These are phyloP conservation scores for Sphaceloma murrayae DNA, from an alignment of 2,329 filamentous ascomycete species.

Conservation along the genomic window DNA sequence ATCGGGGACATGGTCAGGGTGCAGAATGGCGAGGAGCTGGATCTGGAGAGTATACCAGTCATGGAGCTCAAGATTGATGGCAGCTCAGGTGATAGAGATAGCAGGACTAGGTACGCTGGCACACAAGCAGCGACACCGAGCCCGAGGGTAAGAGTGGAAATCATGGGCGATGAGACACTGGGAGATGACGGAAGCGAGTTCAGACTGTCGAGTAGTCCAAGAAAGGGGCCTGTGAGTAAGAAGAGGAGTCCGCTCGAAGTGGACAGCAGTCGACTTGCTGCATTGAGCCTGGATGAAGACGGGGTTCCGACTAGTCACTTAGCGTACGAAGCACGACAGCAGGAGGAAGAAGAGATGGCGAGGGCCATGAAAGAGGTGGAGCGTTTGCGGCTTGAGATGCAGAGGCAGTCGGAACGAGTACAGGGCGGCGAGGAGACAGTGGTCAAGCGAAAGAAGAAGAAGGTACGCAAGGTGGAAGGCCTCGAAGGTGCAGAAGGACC, in stretches of 20 bases:
- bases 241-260: constrained; percentile 70
- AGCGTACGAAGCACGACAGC: constrained; percentile 57
- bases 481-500: constrained; percentile 6
- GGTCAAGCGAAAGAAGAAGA: constrained; percentile 19
- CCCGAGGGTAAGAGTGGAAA: constrained; percentile 34
- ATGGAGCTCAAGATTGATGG: constrained; percentile 74
- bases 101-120: constrained; percentile 3
- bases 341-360: constrained; percentile 80
- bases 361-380: constrained; percentile 85
- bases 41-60: constrained; percentile 91
- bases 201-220: constrained; percentile 8
- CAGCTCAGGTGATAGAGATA: constrained; percentile 17
- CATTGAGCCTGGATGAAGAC: constrained; percentile 57
- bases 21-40: constrained; percentile 67
- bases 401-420: constrained; percentile 65
- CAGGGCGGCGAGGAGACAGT: constrained; percentile 51
- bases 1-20: constrained; percentile 62
- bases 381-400: constrained; percentile 77
- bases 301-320: constrained; percentile 28
- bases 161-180: constrained; percentile 41
- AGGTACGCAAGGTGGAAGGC: constrained; percentile 16
- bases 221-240: constrained; percentile 22
- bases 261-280: constrained; percentile 71
- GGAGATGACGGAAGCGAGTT: constrained; percentile 29
- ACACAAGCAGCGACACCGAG: not conserved